Percentiles rank a stretch among this genome's conserved stretches.
Conservation (phyloP, 495 filamentous ascomycete genomes). For the Cladorrhinum samala region DNA sequence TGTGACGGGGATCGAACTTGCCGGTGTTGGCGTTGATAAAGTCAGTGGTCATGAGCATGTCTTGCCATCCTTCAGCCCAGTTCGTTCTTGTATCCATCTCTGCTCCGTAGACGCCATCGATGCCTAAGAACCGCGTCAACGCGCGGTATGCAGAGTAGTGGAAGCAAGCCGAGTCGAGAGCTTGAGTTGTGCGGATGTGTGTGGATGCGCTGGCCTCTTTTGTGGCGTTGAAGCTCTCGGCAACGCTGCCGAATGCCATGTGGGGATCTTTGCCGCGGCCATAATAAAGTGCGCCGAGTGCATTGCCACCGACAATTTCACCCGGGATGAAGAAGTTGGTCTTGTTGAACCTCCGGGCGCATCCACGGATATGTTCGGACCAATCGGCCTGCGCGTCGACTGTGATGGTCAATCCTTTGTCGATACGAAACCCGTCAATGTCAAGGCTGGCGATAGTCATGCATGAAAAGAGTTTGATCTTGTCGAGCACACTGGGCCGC, state of each 20-base stretch:
- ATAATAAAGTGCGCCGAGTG: constrained; percentile 58
- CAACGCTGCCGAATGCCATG: constrained; percentile 44
- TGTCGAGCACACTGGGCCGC: constrained; percentile 53
- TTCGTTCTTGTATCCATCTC: constrained; percentile 53
- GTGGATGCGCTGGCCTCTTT: constrained; percentile 43
- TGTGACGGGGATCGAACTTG: constrained; percentile 61
- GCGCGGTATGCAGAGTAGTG: constrained; percentile 67
- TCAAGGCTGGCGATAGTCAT: constrained; percentile 58
- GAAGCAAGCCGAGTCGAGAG: constrained; percentile 60
- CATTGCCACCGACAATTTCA: constrained; percentile 60
- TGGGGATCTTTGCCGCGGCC: constrained; percentile 57
- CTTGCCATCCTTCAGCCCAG: constrained; percentile 57
- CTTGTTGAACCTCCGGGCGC: constrained; percentile 52
- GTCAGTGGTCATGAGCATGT: constrained; percentile 58
- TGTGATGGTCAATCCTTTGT: constrained; percentile 60
- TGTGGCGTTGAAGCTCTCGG: constrained; percentile 35
- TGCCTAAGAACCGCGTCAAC: constrained; percentile 58
- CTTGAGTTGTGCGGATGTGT: constrained; percentile 46
- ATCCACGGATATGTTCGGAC: constrained; percentile 46
- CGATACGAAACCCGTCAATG: constrained; percentile 63
- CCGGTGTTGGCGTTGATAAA: constrained; percentile 61
- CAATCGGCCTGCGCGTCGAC: constrained; percentile 58
- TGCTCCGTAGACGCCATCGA: constrained; percentile 58
- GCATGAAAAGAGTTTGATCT: constrained; percentile 60
- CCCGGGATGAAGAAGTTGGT: constrained; percentile 61